Evolutionary conservation across 768 basidiomycete species (phyloP).

Genomic region (Kwoniella bestiolae): DNA sequence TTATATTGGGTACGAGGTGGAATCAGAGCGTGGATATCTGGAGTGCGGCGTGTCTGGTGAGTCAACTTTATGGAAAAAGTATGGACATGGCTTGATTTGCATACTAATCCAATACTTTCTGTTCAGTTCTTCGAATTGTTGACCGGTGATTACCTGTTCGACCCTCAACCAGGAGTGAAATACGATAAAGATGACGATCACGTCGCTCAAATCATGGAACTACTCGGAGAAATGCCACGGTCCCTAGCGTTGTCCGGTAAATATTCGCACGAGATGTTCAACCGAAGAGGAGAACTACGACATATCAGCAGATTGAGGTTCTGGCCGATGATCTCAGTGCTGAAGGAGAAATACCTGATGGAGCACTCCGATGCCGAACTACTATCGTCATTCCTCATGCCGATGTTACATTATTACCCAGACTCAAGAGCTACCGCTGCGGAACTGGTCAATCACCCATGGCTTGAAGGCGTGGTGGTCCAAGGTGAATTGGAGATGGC

Average conservation of each 20-base stretch:
- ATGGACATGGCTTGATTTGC: not conserved
- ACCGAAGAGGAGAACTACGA: conserved; percentile 93
- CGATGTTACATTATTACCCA: conserved; percentile 87
- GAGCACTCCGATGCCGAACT: conserved; percentile 77
- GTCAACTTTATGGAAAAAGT: too few species aligned
- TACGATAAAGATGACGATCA: conserved; percentile 98
- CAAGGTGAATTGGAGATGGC: conserved; percentile 80
- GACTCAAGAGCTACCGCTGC: conserved; percentile 84
- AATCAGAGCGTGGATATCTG: conserved; percentile 93
- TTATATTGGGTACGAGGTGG: conserved; percentile 95
- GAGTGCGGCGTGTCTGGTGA: conserved; percentile 91
- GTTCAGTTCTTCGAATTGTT: conserved; percentile 90
- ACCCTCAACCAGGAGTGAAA: conserved; percentile 89
- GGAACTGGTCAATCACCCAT: conserved; percentile 83
- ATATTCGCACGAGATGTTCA: conserved; percentile 94
- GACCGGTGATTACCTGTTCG: conserved; percentile 97
- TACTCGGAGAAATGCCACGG: conserved; percentile 76
- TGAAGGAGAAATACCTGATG: conserved; percentile 95
- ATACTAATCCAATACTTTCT: too few species aligned
- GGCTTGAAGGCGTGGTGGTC: conserved; percentile 82
- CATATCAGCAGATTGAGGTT: conserved; percentile 92
- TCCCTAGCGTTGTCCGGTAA: conserved; percentile 84
- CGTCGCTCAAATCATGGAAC: conserved; percentile 96
- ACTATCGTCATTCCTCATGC: conserved; percentile 77
- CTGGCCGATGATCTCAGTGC: conserved; percentile 75